A percentile compares a stretch with the other conserved stretches of the same genome.
Evolutionary conservation across 768 basidiomycete genomes (phyloP).

Genomic region (Lactarius hengduanensis): DNA sequence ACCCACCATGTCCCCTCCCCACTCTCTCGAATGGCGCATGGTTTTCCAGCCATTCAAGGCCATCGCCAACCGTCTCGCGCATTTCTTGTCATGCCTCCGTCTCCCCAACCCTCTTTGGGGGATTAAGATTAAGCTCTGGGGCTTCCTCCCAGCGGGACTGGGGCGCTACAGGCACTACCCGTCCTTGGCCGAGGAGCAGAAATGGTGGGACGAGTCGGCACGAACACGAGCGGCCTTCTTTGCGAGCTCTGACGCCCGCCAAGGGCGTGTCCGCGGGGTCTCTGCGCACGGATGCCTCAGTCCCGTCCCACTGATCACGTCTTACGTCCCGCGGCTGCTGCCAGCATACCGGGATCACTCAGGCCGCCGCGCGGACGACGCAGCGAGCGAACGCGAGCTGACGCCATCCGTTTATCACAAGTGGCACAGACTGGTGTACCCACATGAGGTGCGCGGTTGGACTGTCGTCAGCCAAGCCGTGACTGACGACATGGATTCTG

Average conservation of each 20-base stretch:
- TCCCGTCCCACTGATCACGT: constrained; percentile 31
- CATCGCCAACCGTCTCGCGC: constrained; percentile 15
- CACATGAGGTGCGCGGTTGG: constrained; percentile 35
- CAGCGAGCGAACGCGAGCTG: constrained; percentile 33
- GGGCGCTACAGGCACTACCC: constrained; percentile 27
- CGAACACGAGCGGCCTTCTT: constrained; percentile 31
- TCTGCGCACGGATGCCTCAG: background rate
- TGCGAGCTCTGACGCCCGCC: constrained; percentile 30
- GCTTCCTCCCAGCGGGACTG: constrained; percentile 6
- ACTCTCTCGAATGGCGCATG: constrained; percentile 18
- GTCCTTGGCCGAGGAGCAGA: constrained; percentile 33
- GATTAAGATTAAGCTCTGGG: constrained; percentile 14
- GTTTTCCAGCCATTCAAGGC: constrained; percentile 16
- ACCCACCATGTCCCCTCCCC: background rate
- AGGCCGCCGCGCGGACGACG: constrained; percentile 18
- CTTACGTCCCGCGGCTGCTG: constrained; percentile 41
- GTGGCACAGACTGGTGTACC: constrained; percentile 49
- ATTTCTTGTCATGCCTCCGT: constrained; percentile 7
- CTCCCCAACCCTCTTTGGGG: constrained; percentile 6
- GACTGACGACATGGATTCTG: background rate
- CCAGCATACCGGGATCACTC: constrained; percentile 39
- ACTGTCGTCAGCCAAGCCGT: background rate
- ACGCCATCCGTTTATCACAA: constrained; percentile 42
- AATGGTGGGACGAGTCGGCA: constrained; percentile 36
- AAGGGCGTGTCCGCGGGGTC: background rate